Evolutionary conservation across 768 basidiomycete species (phyloP).

Genomic region (Suillus ampliporus): DNA sequence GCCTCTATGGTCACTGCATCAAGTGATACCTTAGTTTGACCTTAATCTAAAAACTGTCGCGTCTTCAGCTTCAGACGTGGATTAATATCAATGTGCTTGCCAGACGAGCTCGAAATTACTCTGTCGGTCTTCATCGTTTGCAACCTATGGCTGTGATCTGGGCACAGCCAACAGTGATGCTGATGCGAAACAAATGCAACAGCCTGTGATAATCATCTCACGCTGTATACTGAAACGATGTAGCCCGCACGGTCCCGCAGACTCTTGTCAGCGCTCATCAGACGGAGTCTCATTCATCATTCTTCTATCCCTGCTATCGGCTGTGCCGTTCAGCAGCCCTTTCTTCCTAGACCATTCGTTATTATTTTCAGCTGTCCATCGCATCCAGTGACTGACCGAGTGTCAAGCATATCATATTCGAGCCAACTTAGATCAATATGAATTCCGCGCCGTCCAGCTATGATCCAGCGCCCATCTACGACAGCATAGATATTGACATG

Average conservation of each 20-base stretch:
- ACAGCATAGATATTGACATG: slow-evolving; percentile 77
- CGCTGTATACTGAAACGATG: background rate
- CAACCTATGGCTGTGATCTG: background rate
- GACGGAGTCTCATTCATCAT: background rate
- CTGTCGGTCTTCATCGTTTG: background rate
- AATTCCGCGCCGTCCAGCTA: slow-evolving; percentile 17
- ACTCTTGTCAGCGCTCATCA: background rate
- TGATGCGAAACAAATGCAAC: background rate
- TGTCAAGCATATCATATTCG: background rate
- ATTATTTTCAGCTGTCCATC: background rate
- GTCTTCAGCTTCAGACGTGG: background rate
- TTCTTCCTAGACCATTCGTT: background rate
- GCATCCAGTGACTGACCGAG: background rate
- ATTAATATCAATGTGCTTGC: background rate
- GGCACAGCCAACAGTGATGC: background rate
- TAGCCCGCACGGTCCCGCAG: no score
- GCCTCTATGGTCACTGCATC: no score
- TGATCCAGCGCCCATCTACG: slow-evolving; percentile 62
- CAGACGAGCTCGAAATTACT: background rate
- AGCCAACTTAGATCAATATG: slow-evolving; percentile 19
- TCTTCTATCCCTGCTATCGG: background rate
- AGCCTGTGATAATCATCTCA: background rate
- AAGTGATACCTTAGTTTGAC: no score
- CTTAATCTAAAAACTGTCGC: background rate
- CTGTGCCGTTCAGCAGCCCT: background rate